Conservation (phyloP, 108 stramenopile species). For the Cyclotella cryptica region DNA sequence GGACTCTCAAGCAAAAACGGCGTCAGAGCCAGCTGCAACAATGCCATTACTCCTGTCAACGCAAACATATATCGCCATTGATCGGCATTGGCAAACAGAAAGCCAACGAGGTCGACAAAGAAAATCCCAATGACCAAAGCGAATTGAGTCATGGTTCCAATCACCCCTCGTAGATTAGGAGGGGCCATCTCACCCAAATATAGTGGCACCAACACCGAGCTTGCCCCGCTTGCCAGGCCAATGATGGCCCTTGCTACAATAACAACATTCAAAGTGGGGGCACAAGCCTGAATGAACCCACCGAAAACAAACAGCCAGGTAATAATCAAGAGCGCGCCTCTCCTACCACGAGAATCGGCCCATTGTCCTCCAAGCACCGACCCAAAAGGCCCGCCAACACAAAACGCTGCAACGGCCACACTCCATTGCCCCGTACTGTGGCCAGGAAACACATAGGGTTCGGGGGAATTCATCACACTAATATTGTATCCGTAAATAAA, state of each 20-base stretch:
- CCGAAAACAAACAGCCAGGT: slow-evolving; percentile 85
- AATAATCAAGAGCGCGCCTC: slow-evolving; percentile 76
- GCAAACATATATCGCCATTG: slow-evolving; percentile 88
- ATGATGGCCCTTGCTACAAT: slow-evolving; percentile 87
- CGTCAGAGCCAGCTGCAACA: slow-evolving; percentile 77
- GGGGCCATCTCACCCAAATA: slow-evolving; percentile 97
- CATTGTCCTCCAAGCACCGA: slow-evolving; percentile 62
- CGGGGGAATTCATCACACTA: slow-evolving; percentile 89
- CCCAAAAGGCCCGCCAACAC: slow-evolving; percentile 87
- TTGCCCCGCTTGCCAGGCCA: slow-evolving; percentile 92
- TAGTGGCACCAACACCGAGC: slow-evolving; percentile 92
- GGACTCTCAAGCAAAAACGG: slow-evolving; percentile 93
- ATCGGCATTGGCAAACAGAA: slow-evolving; percentile 72
- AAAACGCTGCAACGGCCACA: slow-evolving; percentile 83
- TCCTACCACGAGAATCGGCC: slow-evolving; percentile 79
- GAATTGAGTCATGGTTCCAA: slow-evolving; percentile 98
- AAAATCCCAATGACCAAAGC: slow-evolving; percentile 94
- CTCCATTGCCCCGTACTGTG: slow-evolving; percentile 81
- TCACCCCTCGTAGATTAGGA: slow-evolving; percentile 91
- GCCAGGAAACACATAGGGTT: slow-evolving; percentile 83
- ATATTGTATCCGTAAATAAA: slow-evolving; percentile 80
- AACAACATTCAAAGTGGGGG: slow-evolving; percentile 75
- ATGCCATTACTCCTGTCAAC: slow-evolving; percentile 75
- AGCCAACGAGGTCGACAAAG: slow-evolving; percentile 82
- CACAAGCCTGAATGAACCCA: slow-evolving; percentile 75